These are phyloP conservation scores for Trichoderma parareesei DNA, from an alignment of 495 filamentous ascomycete genomes.

Conservation along the genomic window DNA sequence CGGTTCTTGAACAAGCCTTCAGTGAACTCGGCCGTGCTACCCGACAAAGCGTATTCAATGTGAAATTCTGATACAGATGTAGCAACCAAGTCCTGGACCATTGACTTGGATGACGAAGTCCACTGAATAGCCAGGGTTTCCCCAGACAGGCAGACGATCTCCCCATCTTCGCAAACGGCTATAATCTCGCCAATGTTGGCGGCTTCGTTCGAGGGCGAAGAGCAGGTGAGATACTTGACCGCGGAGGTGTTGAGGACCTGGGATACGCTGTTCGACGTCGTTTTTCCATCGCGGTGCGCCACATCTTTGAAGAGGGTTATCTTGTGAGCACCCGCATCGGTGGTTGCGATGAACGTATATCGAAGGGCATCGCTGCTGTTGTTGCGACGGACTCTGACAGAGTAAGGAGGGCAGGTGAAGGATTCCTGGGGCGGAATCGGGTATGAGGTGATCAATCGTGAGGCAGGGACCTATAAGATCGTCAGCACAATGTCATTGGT, in stretches of 20 bases:
- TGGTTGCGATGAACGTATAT: constrained; percentile 59
- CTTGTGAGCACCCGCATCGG: constrained; percentile 27
- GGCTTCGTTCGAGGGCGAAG: constrained; percentile 11
- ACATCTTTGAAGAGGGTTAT: constrained; percentile 52
- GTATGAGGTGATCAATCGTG: constrained; percentile 77
- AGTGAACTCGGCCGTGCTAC: constrained; percentile 12
- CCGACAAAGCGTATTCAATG: constrained; percentile 33
- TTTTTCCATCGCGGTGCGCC: constrained; percentile 52
- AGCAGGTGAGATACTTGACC: constrained; percentile 13
- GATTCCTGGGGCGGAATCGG: constrained; percentile 72
- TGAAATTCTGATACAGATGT: constrained; percentile 21
- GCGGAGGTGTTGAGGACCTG: constrained; percentile 4
- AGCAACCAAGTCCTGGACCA: constrained; percentile 30
- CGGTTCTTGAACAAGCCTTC: constrained; percentile 14
- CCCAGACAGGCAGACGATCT: constrained; percentile 29
- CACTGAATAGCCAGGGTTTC: constrained; percentile 35
- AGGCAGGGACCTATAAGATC: constrained; percentile 57
- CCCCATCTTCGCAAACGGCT: constrained; percentile 31
- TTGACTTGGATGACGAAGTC: constrained; percentile 24
- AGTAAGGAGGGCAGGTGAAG: constrained; percentile 71
- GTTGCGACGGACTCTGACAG: constrained; percentile 53
- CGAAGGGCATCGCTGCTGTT: constrained; percentile 48
- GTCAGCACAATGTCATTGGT: constrained; percentile 17
- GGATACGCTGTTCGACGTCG: constrained; percentile 24
- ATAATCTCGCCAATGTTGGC: constrained; percentile 26